Base-by-base conservation (phyloP, 1,284 basidiomycete genomes). In the Sanguinoderma infundibulare region DNA sequence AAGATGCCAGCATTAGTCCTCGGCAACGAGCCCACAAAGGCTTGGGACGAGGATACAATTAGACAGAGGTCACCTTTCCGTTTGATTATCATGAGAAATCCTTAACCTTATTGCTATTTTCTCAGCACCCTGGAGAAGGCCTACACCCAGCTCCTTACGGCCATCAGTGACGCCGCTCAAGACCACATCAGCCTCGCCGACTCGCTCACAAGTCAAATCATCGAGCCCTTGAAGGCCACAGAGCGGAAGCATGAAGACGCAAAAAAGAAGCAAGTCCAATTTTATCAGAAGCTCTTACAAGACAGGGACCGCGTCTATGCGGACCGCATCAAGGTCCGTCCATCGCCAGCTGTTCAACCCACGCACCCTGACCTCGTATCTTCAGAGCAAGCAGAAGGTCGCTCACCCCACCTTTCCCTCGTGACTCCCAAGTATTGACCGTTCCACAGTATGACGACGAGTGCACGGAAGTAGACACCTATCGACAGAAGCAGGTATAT, bases 361-460 rank as follows among this genome's bases (percentile, higher is more conserved):
- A 34, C 55, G 52, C 24, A 55, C 47, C n/a, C 50, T 59, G 34
- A 38, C 38, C 5, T 54, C 10, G 26, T 44, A 39, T 47, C 42
- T 15, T 12, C 69, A 92, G 91, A 85, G 77, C 62, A 93, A 92
- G 74, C 86, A 87, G 72, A 92, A 92, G 84, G 91, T 83, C 63
- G 20, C 58, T 49, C 38, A 42, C 36, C 24, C 52, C n/a, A 14
- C 50, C 9, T 49, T 44, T 24, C n/a, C 17, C 32, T 15, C 26
- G 54, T 39, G 30, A 53, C 26, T 59, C 8, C 39, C 54, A 64
- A 56, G 52, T 32, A n/a, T 34, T 59, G 36, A 67, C 61, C 49
- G 44, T 47, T 51, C 26, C 49, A 24, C 62, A 93, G 90, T 94
- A 94, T 69, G 89, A 93, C 65, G 87, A 87, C 40, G 87, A 91